These are phyloP conservation scores for Fusarium sp. DNA, from an alignment of 2,329 filamentous ascomycete species.

Conservation along the genomic window DNA sequence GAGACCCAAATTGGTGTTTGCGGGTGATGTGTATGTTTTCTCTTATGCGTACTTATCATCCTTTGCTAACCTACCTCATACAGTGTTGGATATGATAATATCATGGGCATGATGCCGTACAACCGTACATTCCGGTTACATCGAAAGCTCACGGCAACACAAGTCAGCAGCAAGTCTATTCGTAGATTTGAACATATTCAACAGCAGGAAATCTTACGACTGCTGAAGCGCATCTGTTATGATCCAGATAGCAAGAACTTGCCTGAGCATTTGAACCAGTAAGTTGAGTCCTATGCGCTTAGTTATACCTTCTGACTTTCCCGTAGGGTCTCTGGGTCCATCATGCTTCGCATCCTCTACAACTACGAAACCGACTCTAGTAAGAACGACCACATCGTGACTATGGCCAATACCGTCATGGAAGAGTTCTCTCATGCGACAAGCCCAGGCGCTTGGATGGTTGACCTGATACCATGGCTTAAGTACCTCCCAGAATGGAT, in stretches of 20 bases:
- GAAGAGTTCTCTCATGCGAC: constrained; percentile 26
- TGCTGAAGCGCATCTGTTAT: not conserved
- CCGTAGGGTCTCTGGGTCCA: not conserved
- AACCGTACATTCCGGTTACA: constrained; percentile 9
- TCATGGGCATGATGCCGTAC: constrained; percentile 30
- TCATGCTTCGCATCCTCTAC: constrained; percentile 26
- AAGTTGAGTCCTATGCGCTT: fast-evolving
- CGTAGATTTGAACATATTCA: constrained; percentile 9
- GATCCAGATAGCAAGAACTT: not conserved
- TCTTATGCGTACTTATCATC: fast-evolving
- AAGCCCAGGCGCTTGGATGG: constrained; percentile 12
- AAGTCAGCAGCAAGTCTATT: constrained; percentile 26
- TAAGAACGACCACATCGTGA: constrained; percentile 4
- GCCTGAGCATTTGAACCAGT: constrained; percentile 14
- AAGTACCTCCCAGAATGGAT: constrained; percentile 12
- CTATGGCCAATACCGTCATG: constrained; percentile 19
- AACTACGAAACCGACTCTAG: constrained; percentile 8
- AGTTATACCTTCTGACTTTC: not conserved
- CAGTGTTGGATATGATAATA: constrained; percentile 12
- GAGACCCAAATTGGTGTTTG: constrained; percentile 10
- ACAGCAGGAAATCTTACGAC: not conserved
- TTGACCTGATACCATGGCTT: constrained; percentile 13
- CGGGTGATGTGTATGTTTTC: constrained; percentile 9
- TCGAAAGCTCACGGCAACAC: constrained; percentile 24
- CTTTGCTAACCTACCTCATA: fast-evolving